Evolutionary conservation across 1,139 yeast genomes (phyloP).

Genomic region (Saccharomyces hybrid): DNA sequence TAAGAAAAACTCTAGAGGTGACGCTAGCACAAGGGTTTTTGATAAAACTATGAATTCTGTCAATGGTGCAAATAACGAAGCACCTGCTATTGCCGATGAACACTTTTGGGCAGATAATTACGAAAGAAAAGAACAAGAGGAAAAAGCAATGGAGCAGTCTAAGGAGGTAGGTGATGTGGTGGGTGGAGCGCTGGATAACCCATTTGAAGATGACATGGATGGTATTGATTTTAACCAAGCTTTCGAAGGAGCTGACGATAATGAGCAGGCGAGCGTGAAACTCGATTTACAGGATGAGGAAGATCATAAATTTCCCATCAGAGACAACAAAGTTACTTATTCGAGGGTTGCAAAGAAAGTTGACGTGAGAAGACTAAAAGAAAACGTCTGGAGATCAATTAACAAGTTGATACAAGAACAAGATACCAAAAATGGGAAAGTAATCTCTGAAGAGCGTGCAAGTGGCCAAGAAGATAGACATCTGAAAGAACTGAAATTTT

Average conservation of each 20-base stretch:
- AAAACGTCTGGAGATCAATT: constrained; percentile 70
- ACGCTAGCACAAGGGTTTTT: constrained; percentile 4
- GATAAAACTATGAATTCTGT: neutral
- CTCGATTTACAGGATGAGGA: constrained; percentile 33
- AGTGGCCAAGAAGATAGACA: neutral
- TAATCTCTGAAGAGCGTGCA: neutral
- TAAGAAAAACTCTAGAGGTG: constrained; percentile 4
- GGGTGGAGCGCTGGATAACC: constrained; percentile 25
- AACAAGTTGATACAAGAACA: constrained; percentile 14
- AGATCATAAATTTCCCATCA: constrained; percentile 38
- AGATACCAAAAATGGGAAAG: neutral
- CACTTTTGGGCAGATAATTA: constrained; percentile 69
- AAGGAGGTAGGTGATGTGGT: constrained; percentile 23
- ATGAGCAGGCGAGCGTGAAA: constrained; percentile 13
- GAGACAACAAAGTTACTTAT: constrained; percentile 54
- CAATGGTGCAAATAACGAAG: constrained; percentile 7
- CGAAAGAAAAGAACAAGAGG: constrained; percentile 35
- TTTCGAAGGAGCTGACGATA: constrained; percentile 36
- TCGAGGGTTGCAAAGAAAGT: constrained; percentile 81
- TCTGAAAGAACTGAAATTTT: constrained; percentile 23
- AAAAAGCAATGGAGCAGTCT: constrained; percentile 12
- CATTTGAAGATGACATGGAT: constrained; percentile 28
- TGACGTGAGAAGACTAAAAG: constrained; percentile 71
- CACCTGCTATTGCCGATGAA: constrained; percentile 46
- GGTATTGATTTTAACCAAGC: constrained; percentile 40